Conservation (phyloP, 306 rosid species). For the Inga laurina region DNA sequence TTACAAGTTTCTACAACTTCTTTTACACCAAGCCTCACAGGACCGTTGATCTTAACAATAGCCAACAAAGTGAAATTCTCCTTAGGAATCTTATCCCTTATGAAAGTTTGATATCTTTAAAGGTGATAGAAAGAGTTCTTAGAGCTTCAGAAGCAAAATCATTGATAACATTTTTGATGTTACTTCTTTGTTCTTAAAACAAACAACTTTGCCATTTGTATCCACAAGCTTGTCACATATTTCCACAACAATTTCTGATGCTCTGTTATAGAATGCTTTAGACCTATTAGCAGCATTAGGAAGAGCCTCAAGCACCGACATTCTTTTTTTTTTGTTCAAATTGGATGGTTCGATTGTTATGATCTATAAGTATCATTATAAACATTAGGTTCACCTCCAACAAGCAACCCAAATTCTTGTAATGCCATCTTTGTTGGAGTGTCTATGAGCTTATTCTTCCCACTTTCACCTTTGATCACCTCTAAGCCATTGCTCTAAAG, state of each 20-base stretch:
- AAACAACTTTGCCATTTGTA: conserved; percentile 55
- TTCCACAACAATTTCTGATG: conserved; percentile 67
- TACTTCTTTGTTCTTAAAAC: conserved; percentile 47
- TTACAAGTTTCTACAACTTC: conserved; percentile 81
- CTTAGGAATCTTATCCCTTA: conserved; percentile 51
- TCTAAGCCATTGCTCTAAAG: conserved; percentile 76
- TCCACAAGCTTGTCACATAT: conserved; percentile 68
- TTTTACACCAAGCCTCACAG: conserved; percentile 80
- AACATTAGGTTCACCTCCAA: conserved; percentile 56
- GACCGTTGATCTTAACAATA: conserved; percentile 85
- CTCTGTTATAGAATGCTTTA: conserved; percentile 83
- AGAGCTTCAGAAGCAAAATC: conserved; percentile 74
- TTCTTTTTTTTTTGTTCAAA: conserved; percentile 56
- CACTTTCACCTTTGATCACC: conserved; percentile 61
- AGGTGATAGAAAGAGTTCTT: conserved; percentile 79
- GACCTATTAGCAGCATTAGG: conserved; percentile 43
- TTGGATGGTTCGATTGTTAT: conserved; percentile 79
- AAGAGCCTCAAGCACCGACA: conserved; percentile 72
- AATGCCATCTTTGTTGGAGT: conserved; percentile 83
- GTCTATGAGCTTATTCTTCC: conserved; percentile 57
- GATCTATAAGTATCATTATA: conserved; percentile 48
- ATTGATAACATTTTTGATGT: conserved; percentile 54
- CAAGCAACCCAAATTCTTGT: conserved; percentile 66
- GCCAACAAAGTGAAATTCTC: conserved; percentile 59
- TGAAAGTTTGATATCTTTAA: conserved; percentile 51